Base-by-base conservation (phyloP, 345 rosid genomes). In the Brassica rapa region DNA sequence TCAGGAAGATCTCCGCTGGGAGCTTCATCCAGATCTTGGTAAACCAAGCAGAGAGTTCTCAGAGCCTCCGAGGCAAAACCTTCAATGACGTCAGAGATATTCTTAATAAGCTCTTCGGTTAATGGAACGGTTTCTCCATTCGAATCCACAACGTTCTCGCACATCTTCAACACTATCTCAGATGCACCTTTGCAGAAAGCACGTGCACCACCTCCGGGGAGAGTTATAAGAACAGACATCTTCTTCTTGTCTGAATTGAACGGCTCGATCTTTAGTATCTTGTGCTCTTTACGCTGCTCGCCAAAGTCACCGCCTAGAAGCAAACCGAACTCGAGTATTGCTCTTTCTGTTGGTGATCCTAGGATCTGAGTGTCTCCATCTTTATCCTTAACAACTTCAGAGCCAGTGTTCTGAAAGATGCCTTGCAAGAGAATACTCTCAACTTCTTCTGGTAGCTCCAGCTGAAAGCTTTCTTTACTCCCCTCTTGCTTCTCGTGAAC, bases 101-200 rank as follows among this genome's bases (percentile, higher is more conserved):
- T 65, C 25, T 62, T 61, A 32, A 83, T 86, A 2, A 80, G 80
- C 11, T 88, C 86, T 60, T 85, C 87, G 9, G 88, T 82, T 9
- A 91, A 19, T 53, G 82, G 83, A 74, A 77, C 85, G 1, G 78
- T 24, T 21, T 77, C 74, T 16, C 94, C 97, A 15, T 80, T 75
- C 1, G 85, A 77, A 51, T 82, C 84, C 64, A 85, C 72, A 60
- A 84, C 82, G 69, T 82, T 85, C 43, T 81, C 85, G 46, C 94
- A 90, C 91, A 82, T 86, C 11, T 78, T 76, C 46, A 90, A 70
- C 8, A 90, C 81, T 79, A 89, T 88, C 81, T 87, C 94, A 5
- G 96, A 88, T 32, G 97, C 94, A 30, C 96, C 96, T 81, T 89
- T 90, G 74, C 87, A 86, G 79, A 88, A 81, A 77, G 90, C 84